Percentiles rank a stretch among this genome's conserved stretches.
These are phyloP conservation scores for Leucocoprinus sp. DNA, from an alignment of 768 basidiomycete species.

Conservation along the genomic window DNA sequence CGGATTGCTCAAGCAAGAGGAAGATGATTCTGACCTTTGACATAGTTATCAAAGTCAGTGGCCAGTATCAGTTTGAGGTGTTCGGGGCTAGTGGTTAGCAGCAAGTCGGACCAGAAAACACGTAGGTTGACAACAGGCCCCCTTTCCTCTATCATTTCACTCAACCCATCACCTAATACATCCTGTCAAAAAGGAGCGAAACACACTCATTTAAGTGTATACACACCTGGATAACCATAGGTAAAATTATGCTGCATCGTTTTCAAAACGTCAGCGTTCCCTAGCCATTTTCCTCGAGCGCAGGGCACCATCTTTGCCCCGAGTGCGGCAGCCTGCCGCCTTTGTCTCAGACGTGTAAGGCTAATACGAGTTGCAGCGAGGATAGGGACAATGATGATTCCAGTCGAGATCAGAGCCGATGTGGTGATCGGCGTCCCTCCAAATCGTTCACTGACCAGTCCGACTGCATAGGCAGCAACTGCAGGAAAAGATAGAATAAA, in stretches of 20 bases:
- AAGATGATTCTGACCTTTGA: conserved; percentile 38
- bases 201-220: neutral
- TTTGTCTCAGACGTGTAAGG: conserved; percentile 21
- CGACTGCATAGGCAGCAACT: conserved; percentile 10
- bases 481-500: conserved; percentile 14
- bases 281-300: conserved; percentile 29
- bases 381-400: conserved; percentile 26
- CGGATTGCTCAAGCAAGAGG: neutral
- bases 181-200: neutral
- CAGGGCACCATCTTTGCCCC: conserved; percentile 39
- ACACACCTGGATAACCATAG: conserved; percentile 42
- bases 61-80: conserved; percentile 51
- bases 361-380: conserved; percentile 23
- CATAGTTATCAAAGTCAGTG: conserved; percentile 50
- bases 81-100: conserved; percentile 44
- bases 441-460: conserved; percentile 9
- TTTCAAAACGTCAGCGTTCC: conserved; percentile 38
- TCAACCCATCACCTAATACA: conserved; percentile 33
- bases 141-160: conserved; percentile 22
- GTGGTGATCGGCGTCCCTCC: conserved; percentile 23
- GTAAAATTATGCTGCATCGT: conserved; percentile 28
- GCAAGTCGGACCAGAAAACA: conserved; percentile 34
- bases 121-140: conserved; percentile 41
- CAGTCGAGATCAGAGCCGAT: conserved; percentile 27
- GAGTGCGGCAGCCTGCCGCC: conserved; percentile 30